Evolutionary conservation across 2,329 filamentous ascomycete genomes (phyloP).

Genomic region (Chaetomiaceae sp.): DNA sequence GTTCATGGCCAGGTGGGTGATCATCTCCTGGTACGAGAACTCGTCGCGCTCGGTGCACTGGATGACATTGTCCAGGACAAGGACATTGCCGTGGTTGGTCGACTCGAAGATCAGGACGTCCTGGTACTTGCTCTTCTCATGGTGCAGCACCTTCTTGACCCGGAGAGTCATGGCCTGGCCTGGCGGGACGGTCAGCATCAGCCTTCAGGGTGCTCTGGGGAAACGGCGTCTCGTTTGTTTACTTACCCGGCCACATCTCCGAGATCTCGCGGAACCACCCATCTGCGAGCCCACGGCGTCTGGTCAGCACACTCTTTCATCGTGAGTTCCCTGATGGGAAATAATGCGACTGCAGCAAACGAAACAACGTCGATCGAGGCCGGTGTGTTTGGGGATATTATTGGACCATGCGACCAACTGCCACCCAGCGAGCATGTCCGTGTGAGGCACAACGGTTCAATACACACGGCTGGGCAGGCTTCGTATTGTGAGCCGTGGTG

Average conservation of each 20-base stretch:
- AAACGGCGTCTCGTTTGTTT: conserved; percentile 10
- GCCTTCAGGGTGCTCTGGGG: background rate
- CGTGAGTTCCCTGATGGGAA: background rate
- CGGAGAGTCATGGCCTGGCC: conserved; percentile 98
- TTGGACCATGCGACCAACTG: background rate
- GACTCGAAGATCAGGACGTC: conserved; percentile 99
- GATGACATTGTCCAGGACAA: conserved; percentile 98
- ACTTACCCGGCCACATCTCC: conserved; percentile 85
- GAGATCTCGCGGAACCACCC: conserved; percentile 99
- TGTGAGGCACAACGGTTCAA: conserved; percentile 15
- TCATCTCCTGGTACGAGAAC: conserved; percentile 99
- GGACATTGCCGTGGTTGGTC: conserved; percentile 90
- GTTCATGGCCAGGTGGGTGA: conserved; percentile 97
- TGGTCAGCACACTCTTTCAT: background rate
- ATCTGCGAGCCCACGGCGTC: conserved; percentile 54
- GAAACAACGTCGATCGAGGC: too few relatives aligned
- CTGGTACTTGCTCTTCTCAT: conserved; percentile 99
- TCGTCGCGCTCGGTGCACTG: conserved; percentile 98
- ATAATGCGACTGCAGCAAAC: background rate
- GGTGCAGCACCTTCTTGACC: conserved; percentile 96
- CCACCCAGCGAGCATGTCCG: conserved; percentile 1
- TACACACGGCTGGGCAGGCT: background rate
- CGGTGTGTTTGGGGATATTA: background rate
- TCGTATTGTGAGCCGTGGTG: background rate
- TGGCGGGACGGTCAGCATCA: conserved; percentile 24